A percentile compares a stretch with the other conserved stretches of the same genome.
phyloP scores from a whole-genome alignment of 441 rosid genomes.

The Kokia cookei region DNA sequence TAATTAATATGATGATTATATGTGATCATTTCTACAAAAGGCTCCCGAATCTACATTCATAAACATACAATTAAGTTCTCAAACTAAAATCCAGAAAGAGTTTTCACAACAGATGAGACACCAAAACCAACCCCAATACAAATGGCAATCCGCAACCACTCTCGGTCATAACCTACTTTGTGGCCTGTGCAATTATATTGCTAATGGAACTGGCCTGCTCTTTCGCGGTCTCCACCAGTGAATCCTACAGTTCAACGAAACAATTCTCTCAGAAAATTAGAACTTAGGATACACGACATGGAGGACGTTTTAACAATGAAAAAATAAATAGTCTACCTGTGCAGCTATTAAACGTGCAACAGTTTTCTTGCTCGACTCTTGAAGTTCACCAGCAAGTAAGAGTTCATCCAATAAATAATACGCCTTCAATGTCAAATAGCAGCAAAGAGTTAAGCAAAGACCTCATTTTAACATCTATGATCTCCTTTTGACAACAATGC shows the following conservation, averaged over 20 bases:
- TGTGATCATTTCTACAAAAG: not conserved
- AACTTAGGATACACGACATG: not conserved
- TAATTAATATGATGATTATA: not conserved
- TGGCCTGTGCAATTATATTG: conserved; percentile 72
- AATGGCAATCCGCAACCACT: not conserved
- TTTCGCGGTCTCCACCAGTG: conserved; percentile 67
- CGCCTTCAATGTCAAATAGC: conserved; percentile 36
- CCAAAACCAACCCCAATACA: conserved; percentile 7
- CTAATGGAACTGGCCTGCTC: conserved; percentile 64
- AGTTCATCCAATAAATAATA: conserved; percentile 77
- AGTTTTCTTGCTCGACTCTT: conserved; percentile 96
- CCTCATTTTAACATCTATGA: conserved; percentile 5
- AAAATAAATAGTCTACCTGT: conserved; percentile 42
- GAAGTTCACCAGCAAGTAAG: conserved; percentile 95
- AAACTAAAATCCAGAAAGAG: conserved; percentile 4
- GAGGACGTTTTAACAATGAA: not conserved
- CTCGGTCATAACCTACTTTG: conserved; percentile 31
- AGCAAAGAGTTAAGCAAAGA: conserved; percentile 1
- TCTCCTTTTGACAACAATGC: too few relatives aligned
- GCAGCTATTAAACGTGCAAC: conserved; percentile 81
- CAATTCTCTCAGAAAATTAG: not conserved
- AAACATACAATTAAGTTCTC: conserved; percentile 10
- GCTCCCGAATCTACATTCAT: not conserved
- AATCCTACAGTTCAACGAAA: conserved; percentile 35
- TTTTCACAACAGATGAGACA: not conserved